Base-by-base conservation (phyloP, 1,139 yeast genomes). In the Scheffersomyces illinoinensis region DNA sequence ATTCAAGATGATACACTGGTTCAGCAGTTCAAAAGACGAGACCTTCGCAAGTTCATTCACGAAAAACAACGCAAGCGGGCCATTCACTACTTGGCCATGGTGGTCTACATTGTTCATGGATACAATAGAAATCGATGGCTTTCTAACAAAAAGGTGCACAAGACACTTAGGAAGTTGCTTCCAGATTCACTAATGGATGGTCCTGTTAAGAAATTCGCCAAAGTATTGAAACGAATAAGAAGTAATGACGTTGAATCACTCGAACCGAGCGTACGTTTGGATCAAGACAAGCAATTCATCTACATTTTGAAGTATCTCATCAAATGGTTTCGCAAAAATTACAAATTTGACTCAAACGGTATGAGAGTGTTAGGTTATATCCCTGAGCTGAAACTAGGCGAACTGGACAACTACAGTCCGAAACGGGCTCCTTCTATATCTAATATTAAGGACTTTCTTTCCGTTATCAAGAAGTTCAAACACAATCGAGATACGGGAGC, bases 401-500 rank as follows among this genome's bases (percentile, higher is more conserved):
- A 61, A n/a, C 50, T 57, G 1, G 56, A 59, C 1, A 62, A 66
- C 4, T 75, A 70, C 61, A 74, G 62, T 57, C 71, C 77, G 6
- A 59, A 64, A 5, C 64, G 65, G 24, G 58, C 75, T 1, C 56
- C 66, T 3, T 62, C 71, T 0, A 64, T 66, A 17, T 49, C 63
- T 2, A 56, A 61, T 18, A 55, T 62, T 1, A 33, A 60, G 2
- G 70, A 69, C 8, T 61, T 74, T 19, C 19, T 65, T 0, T 53
- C 65, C 5, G 61, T 69, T 0, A 62, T 75, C 21, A 73, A 71
- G 57, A 65, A 61, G 43, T 75, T 77, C 56, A 64, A 65, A 46
- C 80, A 76, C 58, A 77, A 77, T 60, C 61, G 82, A 59, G 82
- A 78, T 59, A 69, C 75, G 5, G 81, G 73, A 0, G 80, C 81